phyloP scores from a whole-genome alignment of 371 early-diverging fungal species.

The Mucor racemosus region DNA sequence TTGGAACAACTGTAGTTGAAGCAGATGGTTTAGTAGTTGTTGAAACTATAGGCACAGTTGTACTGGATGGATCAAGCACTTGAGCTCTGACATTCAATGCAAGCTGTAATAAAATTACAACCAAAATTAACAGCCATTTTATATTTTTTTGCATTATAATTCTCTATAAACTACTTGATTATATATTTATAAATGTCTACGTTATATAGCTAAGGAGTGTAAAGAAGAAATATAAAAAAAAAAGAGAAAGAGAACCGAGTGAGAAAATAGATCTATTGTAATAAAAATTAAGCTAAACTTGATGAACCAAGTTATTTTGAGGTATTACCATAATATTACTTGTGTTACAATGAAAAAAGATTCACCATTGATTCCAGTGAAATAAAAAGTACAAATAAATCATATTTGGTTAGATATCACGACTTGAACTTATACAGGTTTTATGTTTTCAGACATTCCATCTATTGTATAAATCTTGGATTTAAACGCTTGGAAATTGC shows the following conservation, averaged over 20 bases:
- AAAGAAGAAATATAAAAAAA: conserved; percentile 5
- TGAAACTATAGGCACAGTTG: not conserved
- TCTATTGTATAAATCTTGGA: not conserved
- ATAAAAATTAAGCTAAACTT: conserved; percentile 8
- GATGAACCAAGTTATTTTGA: conserved; percentile 5
- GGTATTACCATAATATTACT: conserved; percentile 26
- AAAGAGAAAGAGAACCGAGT: not conserved
- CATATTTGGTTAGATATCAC: conserved; percentile 17
- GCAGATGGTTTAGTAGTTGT: not conserved
- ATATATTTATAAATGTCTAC: not conserved
- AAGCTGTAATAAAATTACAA: conserved; percentile 4
- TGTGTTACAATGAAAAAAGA: conserved; percentile 2
- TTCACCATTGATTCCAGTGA: not conserved
- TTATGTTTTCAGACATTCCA: not conserved
- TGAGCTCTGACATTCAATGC: conserved; percentile 6
- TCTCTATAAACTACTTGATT: not conserved
- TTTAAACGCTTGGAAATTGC: not conserved
- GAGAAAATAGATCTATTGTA: not conserved
- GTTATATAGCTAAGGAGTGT: not conserved
- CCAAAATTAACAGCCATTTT: conserved; percentile 4
- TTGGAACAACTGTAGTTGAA: conserved; percentile 1
- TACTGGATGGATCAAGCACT: not conserved
- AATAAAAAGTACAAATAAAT: conserved; percentile 5
- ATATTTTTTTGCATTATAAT: conserved; percentile 3
- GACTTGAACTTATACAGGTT: not conserved